phyloP scores from a whole-genome alignment of 2,329 filamentous ascomycete species.

The Fusarium dimerum region DNA sequence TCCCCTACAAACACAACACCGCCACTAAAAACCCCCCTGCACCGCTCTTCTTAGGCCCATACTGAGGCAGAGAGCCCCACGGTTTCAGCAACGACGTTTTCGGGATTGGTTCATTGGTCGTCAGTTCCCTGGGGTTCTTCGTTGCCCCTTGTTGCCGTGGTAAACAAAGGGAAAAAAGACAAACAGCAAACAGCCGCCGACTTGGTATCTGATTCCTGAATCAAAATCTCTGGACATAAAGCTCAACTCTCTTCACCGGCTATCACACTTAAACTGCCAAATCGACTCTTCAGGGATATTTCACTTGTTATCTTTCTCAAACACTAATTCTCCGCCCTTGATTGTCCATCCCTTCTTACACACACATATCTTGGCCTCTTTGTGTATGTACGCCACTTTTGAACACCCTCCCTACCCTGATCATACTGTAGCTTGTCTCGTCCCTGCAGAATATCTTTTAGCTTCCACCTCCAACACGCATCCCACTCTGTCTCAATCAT shows the following conservation, averaged over 20 bases:
- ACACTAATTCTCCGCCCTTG: background rate
- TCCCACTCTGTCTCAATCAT: background rate
- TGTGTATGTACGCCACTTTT: background rate
- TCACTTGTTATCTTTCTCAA: background rate
- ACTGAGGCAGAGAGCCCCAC: conserved; percentile 3
- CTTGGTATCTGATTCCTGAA: background rate
- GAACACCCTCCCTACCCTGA: conserved; percentile 2
- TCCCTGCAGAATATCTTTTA: background rate
- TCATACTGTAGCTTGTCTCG: background rate
- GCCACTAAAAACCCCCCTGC: background rate
- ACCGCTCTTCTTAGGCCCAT: too few species aligned
- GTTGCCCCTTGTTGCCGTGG: conserved; percentile 32
- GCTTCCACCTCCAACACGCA: background rate
- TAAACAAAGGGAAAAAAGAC: conserved; percentile 28
- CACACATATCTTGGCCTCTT: background rate
- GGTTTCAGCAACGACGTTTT: conserved; percentile 22
- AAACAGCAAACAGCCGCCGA: too few species aligned
- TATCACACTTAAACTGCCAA: too few species aligned
- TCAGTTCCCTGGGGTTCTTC: conserved; percentile 5
- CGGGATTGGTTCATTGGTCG: conserved; percentile 21
- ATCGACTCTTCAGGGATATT: background rate
- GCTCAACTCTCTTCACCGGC: too few species aligned
- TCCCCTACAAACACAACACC: conserved; percentile 3
- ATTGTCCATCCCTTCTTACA: conserved; percentile 6
- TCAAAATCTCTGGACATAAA: background rate